Base-by-base conservation (phyloP, 2,329 filamentous ascomycete species). In the Aspergillus versicolor region DNA sequence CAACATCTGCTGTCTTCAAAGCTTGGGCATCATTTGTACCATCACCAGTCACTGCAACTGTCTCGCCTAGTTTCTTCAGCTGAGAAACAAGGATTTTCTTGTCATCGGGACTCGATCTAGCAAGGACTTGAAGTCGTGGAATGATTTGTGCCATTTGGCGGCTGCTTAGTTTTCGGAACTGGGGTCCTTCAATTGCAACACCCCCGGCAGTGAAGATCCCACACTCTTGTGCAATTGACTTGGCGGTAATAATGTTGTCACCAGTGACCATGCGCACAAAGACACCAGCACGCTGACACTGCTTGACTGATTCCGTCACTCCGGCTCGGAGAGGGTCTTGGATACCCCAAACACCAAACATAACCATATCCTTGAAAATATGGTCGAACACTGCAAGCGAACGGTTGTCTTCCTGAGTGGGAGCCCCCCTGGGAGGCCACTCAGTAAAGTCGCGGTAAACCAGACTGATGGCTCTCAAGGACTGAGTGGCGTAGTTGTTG, bases 231-330 rank as follows among this genome's bases (percentile, higher is more conserved):
- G 90, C 90, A 65, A 93, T 93, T 21, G 90, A 88, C 70, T 89
- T 84, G 1, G 90, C 90, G 7, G 90, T 93, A 58, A 90, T 77
- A 63, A 88, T 85, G 75, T 93, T 92, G 76, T 93, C 90, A 61
- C 90, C 90, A 4, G 90, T 93, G 3, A 93, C 90, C 90, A 93
- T 93, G 67, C 90, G 88, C 17, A 92, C 89, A 59, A 88, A 83
- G 11, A 93, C 89, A 58, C 90, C 90, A 4, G 90, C 90, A 55
- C 83, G 81, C 69, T 92, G 88, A 68, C 90, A 92, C 57, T 86
- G 81, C 58, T 78, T 79, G 27, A 93, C 89, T 11, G 90, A 89
- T 51, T 91, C 84, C 2, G 80, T 80, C n/a, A 92, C 90, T 60
- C 89, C 89, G 0, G 84, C 81, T 59, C 90, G 88, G 12, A 92